Evolutionary conservation across 352 stramenopile species (phyloP).

Genomic region (Globisporangium rhizosaccharum): DNA sequence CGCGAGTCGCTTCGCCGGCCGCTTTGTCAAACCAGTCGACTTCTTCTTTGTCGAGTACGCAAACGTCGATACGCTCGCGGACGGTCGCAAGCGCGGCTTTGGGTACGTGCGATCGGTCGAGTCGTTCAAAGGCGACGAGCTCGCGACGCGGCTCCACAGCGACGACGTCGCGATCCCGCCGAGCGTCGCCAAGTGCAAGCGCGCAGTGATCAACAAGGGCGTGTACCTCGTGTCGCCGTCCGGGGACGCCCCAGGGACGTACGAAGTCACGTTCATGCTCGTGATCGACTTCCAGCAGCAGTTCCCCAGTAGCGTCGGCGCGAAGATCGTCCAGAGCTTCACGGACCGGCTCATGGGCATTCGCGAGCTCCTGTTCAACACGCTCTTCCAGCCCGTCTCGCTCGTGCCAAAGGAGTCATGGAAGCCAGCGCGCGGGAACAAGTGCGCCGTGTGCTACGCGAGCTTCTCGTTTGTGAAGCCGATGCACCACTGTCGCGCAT

Average conservation of each 20-base stretch:
- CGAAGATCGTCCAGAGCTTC: slow-evolving; percentile 77
- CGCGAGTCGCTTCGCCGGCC: slow-evolving; percentile 71
- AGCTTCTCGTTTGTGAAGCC: slow-evolving; percentile 72
- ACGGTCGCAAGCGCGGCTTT: slow-evolving; percentile 63
- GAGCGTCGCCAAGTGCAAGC: slow-evolving; percentile 84
- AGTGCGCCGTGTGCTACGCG: slow-evolving; percentile 60
- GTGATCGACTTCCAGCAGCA: slow-evolving; percentile 84
- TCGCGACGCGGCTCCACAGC: slow-evolving; percentile 57
- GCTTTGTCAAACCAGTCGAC: slow-evolving; percentile 79
- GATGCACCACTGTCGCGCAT: slow-evolving; percentile 78
- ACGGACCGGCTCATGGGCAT: slow-evolving; percentile 74
- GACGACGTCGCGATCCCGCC: slow-evolving; percentile 61
- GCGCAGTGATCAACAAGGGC: slow-evolving; percentile 77
- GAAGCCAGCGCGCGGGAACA: slow-evolving; percentile 51
- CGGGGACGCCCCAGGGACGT: slow-evolving; percentile 29
- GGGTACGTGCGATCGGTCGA: slow-evolving; percentile 78
- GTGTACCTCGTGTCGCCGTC: slow-evolving; percentile 59
- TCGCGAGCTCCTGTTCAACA: slow-evolving; percentile 80
- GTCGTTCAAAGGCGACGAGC: slow-evolving; percentile 78
- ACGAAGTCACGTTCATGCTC: slow-evolving; percentile 83
- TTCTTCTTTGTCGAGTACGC: slow-evolving; percentile 88
- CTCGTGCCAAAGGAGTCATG: slow-evolving; percentile 55
- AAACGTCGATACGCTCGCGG: slow-evolving; percentile 63
- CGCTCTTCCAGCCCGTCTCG: slow-evolving; percentile 66
- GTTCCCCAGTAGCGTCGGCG: slow-evolving; percentile 47